phyloP scores from a whole-genome alignment of 2,329 filamentous ascomycete genomes.

The Alternaria rosae region DNA sequence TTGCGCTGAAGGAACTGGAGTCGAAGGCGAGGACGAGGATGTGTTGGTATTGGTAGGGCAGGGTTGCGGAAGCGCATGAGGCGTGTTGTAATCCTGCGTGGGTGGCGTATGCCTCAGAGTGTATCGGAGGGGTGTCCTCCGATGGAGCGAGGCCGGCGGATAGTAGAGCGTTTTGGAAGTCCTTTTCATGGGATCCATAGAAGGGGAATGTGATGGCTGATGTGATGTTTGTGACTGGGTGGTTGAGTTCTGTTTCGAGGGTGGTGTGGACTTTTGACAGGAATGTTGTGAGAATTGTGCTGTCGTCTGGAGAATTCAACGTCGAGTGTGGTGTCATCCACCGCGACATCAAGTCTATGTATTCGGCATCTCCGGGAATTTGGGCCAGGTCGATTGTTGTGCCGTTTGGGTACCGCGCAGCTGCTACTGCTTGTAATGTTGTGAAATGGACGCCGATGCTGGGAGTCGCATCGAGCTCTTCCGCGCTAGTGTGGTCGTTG shows the following conservation, averaged over 20 bases:
- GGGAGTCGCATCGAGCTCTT: constrained; percentile 6
- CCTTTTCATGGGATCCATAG: constrained; percentile 14
- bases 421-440: constrained; percentile 34
- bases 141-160: constrained; percentile 20
- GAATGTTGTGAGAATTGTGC: constrained; percentile 25
- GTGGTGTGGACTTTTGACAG: constrained; percentile 20
- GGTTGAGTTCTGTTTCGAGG: constrained; percentile 25
- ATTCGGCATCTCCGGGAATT: constrained; percentile 31
- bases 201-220: constrained; percentile 25
- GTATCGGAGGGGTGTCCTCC: constrained; percentile 15
- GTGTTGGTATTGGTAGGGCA: constrained; percentile 14
- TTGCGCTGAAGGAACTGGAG: constrained; percentile 33
- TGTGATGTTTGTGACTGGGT: constrained; percentile 20
- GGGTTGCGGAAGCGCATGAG: background rate
- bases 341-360: constrained; percentile 32
- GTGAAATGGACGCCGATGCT: constrained; percentile 40
- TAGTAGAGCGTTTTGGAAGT: constrained; percentile 27
- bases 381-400: constrained; percentile 30
- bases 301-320: constrained; percentile 16
- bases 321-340: constrained; percentile 22
- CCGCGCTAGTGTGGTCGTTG: background rate
- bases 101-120: constrained; percentile 11
- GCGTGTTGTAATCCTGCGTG: constrained; percentile 10
- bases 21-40: constrained; percentile 39
- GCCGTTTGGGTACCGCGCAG: constrained; percentile 33